Evolutionary conservation across 805 yeast genomes (phyloP).

Genomic region (Wickerhamomyces rabaulensis): DNA sequence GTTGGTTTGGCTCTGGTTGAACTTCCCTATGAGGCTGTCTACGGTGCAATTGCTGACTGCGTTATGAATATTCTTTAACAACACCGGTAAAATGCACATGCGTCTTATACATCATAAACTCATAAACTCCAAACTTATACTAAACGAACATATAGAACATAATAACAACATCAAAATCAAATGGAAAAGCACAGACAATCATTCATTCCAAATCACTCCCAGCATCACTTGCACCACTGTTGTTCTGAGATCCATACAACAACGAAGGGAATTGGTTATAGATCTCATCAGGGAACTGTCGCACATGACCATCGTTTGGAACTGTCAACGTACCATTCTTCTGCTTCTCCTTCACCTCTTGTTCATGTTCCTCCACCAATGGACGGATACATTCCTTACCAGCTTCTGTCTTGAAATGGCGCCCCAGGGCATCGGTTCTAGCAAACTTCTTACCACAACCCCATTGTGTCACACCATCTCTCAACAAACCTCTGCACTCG

Average conservation of each 20-base stretch:
- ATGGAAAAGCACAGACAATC: not conserved
- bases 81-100: not conserved
- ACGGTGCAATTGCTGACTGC: too few relatives aligned
- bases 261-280: conserved; percentile 16
- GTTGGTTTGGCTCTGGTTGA: too few relatives aligned
- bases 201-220: not conserved
- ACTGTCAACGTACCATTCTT: conserved; percentile 6
- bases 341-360: conserved; percentile 17
- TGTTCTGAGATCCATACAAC: not conserved
- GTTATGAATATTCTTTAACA: too few relatives aligned
- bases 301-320: not conserved
- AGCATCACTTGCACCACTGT: not conserved
- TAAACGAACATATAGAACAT: too few relatives aligned
- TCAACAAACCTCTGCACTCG: conserved; percentile 62
- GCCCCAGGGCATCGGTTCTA: conserved; percentile 69
- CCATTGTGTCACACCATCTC: conserved; percentile 53
- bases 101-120: not conserved
- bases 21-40: too few relatives aligned
- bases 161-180: not conserved
- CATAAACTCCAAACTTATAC: too few relatives aligned
- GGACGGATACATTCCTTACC: conserved; percentile 71
- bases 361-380: conserved; percentile 52
- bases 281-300: conserved; percentile 16
- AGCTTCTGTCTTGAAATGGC: conserved; percentile 77
- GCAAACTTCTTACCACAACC: conserved; percentile 82